phyloP scores from a whole-genome alignment of 768 basidiomycete species.

The Cantharellus anzutake region DNA sequence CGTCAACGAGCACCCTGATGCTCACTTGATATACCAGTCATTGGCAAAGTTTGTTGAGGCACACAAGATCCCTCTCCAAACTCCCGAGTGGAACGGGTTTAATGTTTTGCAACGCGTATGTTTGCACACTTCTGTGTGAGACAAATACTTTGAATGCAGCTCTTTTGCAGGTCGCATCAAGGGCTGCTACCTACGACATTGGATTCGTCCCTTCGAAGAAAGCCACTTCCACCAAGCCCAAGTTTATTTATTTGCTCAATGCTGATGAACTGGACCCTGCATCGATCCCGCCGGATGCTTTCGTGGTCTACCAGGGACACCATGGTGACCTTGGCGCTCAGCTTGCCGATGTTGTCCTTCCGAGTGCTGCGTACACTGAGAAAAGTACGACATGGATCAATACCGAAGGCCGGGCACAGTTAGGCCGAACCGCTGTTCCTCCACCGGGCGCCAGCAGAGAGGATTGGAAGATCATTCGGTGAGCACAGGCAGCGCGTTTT shows the following conservation, averaged over 20 bases:
- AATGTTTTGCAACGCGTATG: conserved; percentile 78
- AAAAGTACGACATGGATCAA: conserved; percentile 86
- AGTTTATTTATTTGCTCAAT: conserved; percentile 92
- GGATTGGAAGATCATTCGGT: conserved; percentile 96
- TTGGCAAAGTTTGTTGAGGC: conserved; percentile 63
- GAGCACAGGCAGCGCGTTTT: conserved; percentile 10
- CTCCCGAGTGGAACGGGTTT: conserved; percentile 91
- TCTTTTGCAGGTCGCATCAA: conserved; percentile 54
- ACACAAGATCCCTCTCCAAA: conserved; percentile 57
- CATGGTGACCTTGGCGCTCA: conserved; percentile 95
- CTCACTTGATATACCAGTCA: conserved; percentile 52
- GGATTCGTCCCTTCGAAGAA: conserved; percentile 78
- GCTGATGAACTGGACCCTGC: conserved; percentile 85
- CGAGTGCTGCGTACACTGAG: conserved; percentile 88
- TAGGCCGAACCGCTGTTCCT: conserved; percentile 78
- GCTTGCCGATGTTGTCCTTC: conserved; percentile 91
- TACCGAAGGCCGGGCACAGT: conserved; percentile 83
- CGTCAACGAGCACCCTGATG: conserved; percentile 69
- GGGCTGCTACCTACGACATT: conserved; percentile 84
- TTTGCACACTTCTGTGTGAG: conserved; percentile 9
- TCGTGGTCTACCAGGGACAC: conserved; percentile 97
- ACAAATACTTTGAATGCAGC: not conserved
- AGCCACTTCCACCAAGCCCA: conserved; percentile 58
- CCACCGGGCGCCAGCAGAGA: conserved; percentile 92
- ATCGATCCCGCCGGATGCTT: conserved; percentile 76